Evolutionary conservation across 2,329 filamentous ascomycete species (phyloP).

Genomic region (Bertia moriformis): DNA sequence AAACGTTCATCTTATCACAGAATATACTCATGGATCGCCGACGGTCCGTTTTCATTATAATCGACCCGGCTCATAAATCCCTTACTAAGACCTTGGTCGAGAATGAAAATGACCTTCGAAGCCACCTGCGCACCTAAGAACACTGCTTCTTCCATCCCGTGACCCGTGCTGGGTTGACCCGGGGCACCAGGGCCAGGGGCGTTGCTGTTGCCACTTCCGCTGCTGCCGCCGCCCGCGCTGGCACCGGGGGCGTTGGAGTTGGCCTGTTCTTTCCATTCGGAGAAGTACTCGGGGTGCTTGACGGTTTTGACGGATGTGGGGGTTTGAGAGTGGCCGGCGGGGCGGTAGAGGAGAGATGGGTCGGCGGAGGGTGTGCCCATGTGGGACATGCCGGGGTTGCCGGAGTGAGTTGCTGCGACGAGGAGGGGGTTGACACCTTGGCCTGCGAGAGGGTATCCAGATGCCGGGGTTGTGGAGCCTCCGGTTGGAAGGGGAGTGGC

Average conservation of each 20-base stretch:
- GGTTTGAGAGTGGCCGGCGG: slow-evolving; percentile 45
- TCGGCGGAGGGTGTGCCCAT: slow-evolving; percentile 6
- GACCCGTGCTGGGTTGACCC: not conserved
- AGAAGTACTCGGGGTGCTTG: slow-evolving; percentile 53
- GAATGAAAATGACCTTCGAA: slow-evolving; percentile 48
- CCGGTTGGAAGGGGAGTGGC: slow-evolving; percentile 49
- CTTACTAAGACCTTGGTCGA: slow-evolving; percentile 46
- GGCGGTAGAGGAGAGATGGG: slow-evolving; percentile 24
- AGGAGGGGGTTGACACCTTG: slow-evolving; percentile 46
- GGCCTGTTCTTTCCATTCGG: slow-evolving; percentile 46
- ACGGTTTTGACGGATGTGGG: slow-evolving; percentile 45
- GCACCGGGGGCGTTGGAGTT: slow-evolving; percentile 7
- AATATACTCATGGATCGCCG: slow-evolving; percentile 38
- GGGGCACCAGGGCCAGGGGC: not conserved
- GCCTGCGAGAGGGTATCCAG: slow-evolving; percentile 12
- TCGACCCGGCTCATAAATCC: slow-evolving; percentile 50
- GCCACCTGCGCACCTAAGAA: slow-evolving; percentile 53
- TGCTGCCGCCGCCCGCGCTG: not conserved
- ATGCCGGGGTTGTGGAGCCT: slow-evolving; percentile 42
- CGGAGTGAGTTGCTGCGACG: slow-evolving; percentile 35
- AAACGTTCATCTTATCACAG: no score
- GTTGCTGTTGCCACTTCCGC: slow-evolving; percentile 7
- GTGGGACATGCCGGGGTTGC: slow-evolving; percentile 8
- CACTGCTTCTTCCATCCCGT: slow-evolving; percentile 32
- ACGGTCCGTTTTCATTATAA: slow-evolving; percentile 51